These are phyloP conservation scores for Pseudocercospora fijiensis DNA, from an alignment of 2,329 filamentous ascomycete genomes.

Conservation along the genomic window DNA sequence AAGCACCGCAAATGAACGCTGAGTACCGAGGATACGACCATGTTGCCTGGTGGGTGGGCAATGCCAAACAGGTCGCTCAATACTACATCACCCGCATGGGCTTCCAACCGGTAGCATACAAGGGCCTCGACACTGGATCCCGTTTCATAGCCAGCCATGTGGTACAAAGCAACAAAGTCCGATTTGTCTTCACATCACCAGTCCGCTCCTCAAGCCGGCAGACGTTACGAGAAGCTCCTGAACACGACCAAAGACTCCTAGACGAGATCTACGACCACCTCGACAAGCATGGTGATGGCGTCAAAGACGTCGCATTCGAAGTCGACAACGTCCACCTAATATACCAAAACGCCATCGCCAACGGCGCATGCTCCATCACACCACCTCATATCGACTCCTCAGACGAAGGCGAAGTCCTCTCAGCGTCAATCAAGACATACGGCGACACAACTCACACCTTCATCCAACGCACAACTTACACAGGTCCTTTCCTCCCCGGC, in stretches of 20 bases:
- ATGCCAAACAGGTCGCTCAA: slow-evolving; percentile 89
- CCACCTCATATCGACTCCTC: slow-evolving; percentile 53
- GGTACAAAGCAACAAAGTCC: slow-evolving; percentile 70
- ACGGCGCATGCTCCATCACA: slow-evolving; percentile 63
- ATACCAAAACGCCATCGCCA: slow-evolving; percentile 68
- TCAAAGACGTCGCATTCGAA: slow-evolving; percentile 93
- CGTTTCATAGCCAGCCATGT: slow-evolving; percentile 81
- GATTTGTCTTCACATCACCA: slow-evolving; percentile 82
- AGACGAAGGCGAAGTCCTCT: slow-evolving; percentile 66
- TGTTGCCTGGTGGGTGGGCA: slow-evolving; percentile 94
- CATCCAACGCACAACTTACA: slow-evolving; percentile 69
- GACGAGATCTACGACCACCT: slow-evolving; percentile 78
- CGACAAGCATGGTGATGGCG: slow-evolving; percentile 84
- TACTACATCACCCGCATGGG: slow-evolving; percentile 88
- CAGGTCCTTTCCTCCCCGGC: slow-evolving; percentile 77
- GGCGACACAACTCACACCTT: slow-evolving; percentile 94
- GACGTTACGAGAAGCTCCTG: slow-evolving; percentile 26
- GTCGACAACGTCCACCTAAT: slow-evolving; percentile 85
- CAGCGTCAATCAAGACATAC: slow-evolving; percentile 84
- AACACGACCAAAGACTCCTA: slow-evolving; percentile 65
- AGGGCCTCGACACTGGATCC: slow-evolving; percentile 82
- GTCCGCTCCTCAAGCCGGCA: slow-evolving; percentile 53
- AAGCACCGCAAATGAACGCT: slow-evolving; percentile 17
- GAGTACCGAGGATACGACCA: slow-evolving; percentile 83
- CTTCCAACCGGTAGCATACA: slow-evolving; percentile 78